Conservation (phyloP, 75 land plant genomes). For the Adiantum capillusveneris region DNA sequence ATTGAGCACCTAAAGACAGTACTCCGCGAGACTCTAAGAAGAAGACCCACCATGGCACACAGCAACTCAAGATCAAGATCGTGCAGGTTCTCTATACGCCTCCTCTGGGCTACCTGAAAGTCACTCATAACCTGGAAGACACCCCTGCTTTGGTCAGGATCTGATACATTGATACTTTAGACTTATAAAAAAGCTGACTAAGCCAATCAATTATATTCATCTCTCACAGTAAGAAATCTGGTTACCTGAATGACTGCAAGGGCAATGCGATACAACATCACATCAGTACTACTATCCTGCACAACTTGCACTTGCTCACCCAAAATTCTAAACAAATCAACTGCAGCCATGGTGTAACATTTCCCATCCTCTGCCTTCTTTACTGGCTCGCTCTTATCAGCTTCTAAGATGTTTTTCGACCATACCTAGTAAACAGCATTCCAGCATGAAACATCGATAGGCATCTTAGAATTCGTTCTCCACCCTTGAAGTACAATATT, state of each 20-base stretch:
- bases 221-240: not conserved
- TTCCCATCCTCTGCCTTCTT: slow-evolving; percentile 92
- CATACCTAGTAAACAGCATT: slow-evolving; percentile 54
- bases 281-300: slow-evolving; percentile 94
- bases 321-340: slow-evolving; percentile 90
- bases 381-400: slow-evolving; percentile 74
- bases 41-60: slow-evolving; percentile 93
- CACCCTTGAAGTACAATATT: no score
- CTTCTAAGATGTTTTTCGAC: slow-evolving; percentile 90
- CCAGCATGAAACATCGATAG: no score
- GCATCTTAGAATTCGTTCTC: no score
- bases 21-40: no score
- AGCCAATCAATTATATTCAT: not conserved
- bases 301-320: slow-evolving; percentile 97
- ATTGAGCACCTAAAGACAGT: no score
- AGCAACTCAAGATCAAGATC: slow-evolving; percentile 84
- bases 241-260: slow-evolving; percentile 89
- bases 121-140: slow-evolving; percentile 79
- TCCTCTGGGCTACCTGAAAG: slow-evolving; percentile 87
- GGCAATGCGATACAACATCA: slow-evolving; percentile 92
- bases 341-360: slow-evolving; percentile 93
- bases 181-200: not conserved
- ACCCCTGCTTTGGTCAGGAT: no score
- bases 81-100: slow-evolving; percentile 82
- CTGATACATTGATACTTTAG: not conserved